Base-by-base conservation (phyloP, 768 basidiomycete genomes). In the Phanerodontia chrysosporium region DNA sequence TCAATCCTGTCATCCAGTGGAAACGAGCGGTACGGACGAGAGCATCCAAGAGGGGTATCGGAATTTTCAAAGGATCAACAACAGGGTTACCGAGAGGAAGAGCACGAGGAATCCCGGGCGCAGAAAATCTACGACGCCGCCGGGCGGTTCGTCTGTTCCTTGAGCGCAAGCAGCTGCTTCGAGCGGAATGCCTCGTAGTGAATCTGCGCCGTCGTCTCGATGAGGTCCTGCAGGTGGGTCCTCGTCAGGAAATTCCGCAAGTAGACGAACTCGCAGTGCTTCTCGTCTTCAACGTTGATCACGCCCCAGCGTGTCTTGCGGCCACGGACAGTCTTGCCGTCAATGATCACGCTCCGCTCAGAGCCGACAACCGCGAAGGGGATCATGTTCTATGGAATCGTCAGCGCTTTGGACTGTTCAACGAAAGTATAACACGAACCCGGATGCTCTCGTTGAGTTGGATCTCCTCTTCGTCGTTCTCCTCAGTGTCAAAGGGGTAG, bases 151-250 rank as follows among this genome's bases (percentile, higher is more conserved):
- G 93, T 93, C 39, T 91, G 90, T 76, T 98, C 96, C 81, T 98
- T 98, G 68, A 98, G 84, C 14, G 96, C 96, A 49, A 98, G 81
- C 65, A 98, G 76, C 78, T 99, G 96, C 79, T 98, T 98, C 66
- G 94, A 96, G 64, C 96, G 87, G 93, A 99, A 99, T 9, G 95
- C 94, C 79, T 99, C 96, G 73, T 98, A 99, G 77, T 99, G 96
- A 73, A 96, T 97, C 74, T 95, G 92, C 12, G 97, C 95, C 10
- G 97, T 98, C 57, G 96, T 97, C 80, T 99, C 96, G 71, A 99
- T 99, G 71, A 99, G 77, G 70, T 98, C 96, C 74, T 99, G 96
- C 70, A 99, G 74, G 76, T 99, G 97, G 29, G 96, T 96, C 75
- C 95, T 90, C 7, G 92, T 95, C 62, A 99, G 81, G 83, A 99